Base-by-base conservation (phyloP, 306 rosid genomes). In the Ormosia emarginata region DNA sequence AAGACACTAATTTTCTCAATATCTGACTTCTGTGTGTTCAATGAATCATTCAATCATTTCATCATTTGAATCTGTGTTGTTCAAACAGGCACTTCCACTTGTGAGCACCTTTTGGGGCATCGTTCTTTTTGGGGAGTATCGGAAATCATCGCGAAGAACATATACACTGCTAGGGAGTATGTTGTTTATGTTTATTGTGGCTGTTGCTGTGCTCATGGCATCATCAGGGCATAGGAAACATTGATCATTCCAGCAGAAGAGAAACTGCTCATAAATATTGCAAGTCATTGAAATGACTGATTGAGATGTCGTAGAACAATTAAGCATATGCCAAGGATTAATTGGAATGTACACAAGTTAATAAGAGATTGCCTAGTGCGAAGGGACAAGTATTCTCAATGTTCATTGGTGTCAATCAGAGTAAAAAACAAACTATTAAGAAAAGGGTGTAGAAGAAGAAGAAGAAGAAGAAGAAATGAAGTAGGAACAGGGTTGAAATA, bases 21-120 rank as follows among this genome's bases (percentile, higher is more conserved):
- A 67, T 58, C 17, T 50, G 46, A 43, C 13, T 40, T 63, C 4
- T 73, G 5, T 15, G 34, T 62, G 44, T 74, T 71, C 30, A 40
- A 58, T 41, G 58, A 44, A 71, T 52, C 56, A 43, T 11, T 34
- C 59, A 76, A 52, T 53, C 34, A 71, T 18, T 50, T 81, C 9
- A 47, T 63, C 9, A 36, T 64, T 53, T 82, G 67, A 63, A 50
- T 79, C 8, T 88, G 57, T 65, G 49, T 71, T 74, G 46, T 30
- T 67, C 50, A 68, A 80, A 57, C 92, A 92, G 99, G 98, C 99
- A 64, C 92, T 93, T 90, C 99, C 98, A n/a, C 92, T 93, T 0
- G 97, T 93, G 85, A 90, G 97, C 92, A 95, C 99, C 0, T 93
- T 95, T 32, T 93, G 98, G 99, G 99, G 95, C 6, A 79, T 92